A percentile compares a stretch with the other conserved stretches of the same genome.
These are phyloP conservation scores for Phytopythium montanum DNA, from an alignment of 352 stramenopile species.

Conservation along the genomic window DNA sequence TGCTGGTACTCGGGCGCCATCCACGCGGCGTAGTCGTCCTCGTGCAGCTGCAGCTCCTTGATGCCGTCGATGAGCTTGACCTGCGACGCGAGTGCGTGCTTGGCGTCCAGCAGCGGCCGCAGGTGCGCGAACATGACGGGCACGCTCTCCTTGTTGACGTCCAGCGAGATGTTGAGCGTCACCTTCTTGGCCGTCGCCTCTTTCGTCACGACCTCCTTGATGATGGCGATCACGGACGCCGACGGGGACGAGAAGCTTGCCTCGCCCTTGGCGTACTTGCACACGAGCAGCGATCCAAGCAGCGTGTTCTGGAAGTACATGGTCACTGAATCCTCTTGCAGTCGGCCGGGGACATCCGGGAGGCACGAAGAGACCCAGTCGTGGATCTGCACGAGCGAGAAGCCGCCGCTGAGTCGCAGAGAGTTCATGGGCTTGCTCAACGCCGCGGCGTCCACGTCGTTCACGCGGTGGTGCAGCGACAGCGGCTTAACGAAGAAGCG, in stretches of 20 bases:
- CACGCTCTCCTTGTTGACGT: constrained; percentile 79
- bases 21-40: constrained; percentile 65
- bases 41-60: constrained; percentile 82
- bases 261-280: constrained; percentile 71
- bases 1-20: constrained; percentile 80
- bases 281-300: constrained; percentile 67
- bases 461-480: constrained; percentile 75
- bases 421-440: constrained; percentile 55
- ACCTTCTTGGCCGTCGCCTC: constrained; percentile 78
- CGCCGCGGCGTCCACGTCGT: constrained; percentile 48
- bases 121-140: constrained; percentile 64
- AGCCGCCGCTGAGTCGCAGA: constrained; percentile 65
- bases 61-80: constrained; percentile 82
- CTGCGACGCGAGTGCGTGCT: constrained; percentile 68
- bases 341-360: constrained; percentile 63
- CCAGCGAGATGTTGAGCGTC: constrained; percentile 72
- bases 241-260: constrained; percentile 74
- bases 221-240: constrained; percentile 78
- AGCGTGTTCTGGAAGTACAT: constrained; percentile 82
- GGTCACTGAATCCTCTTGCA: constrained; percentile 65
- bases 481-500: constrained; percentile 81
- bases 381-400: constrained; percentile 84
- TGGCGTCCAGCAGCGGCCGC: constrained; percentile 59
- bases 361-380: constrained; percentile 83
- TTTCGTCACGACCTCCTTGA: constrained; percentile 85